These are phyloP conservation scores for Fusarium brachygibbosum DNA, from an alignment of 2,329 filamentous ascomycete species.

Conservation along the genomic window DNA sequence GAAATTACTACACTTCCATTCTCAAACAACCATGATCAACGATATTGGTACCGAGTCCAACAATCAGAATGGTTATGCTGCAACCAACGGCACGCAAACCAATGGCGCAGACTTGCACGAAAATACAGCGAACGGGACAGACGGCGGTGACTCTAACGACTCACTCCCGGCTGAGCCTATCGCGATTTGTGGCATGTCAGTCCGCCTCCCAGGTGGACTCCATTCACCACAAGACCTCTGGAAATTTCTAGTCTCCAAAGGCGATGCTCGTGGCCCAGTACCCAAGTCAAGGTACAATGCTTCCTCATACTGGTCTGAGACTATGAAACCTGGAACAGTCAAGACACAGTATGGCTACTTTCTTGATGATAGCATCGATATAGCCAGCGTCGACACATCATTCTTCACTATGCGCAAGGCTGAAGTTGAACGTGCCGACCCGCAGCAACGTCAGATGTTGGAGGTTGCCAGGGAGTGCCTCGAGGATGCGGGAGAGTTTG, in stretches of 20 bases:
- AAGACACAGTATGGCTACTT: conserved; percentile 9
- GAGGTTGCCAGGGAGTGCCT: conserved; percentile 9
- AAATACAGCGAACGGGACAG: background rate
- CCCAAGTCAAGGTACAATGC: conserved; percentile 1
- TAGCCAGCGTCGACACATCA: background rate
- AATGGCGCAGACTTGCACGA: background rate
- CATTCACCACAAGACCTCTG: conserved; percentile 2
- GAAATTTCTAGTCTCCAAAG: conserved; percentile 3
- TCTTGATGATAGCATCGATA: conserved; percentile 7
- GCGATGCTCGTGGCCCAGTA: background rate
- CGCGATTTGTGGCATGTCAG: conserved; percentile 13
- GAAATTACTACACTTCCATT: background rate
- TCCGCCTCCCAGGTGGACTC: background rate
- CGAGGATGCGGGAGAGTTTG: conserved; percentile 1
- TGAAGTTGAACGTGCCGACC: conserved; percentile 10
- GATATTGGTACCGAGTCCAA: background rate
- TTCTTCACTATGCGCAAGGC: conserved; percentile 11
- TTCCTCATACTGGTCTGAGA: background rate
- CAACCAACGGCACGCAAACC: background rate
- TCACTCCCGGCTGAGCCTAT: background rate
- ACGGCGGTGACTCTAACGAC: background rate
- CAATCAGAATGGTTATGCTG: background rate
- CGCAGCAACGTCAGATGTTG: conserved; percentile 4
- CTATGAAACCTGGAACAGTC: background rate
- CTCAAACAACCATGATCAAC: background rate